Conservation (phyloP, 768 basidiomycete species). For the Auricularia sp. region DNA sequence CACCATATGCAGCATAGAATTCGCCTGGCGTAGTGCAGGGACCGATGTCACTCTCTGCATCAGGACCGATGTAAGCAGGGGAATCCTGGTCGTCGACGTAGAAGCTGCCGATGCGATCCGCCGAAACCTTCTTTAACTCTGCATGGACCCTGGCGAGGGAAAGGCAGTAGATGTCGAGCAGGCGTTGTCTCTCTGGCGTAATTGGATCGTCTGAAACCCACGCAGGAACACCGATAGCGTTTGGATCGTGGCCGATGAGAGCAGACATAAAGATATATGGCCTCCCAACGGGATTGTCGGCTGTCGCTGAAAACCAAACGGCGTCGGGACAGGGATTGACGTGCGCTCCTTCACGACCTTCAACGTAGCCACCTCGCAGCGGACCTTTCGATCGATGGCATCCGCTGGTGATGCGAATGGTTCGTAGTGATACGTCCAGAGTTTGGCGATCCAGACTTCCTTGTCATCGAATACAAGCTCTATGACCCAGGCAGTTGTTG, state of each 20-base stretch:
- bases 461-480: neutral
- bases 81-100: neutral
- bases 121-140: neutral
- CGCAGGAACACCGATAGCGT: neutral
- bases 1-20: neutral
- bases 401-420: neutral
- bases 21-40: neutral
- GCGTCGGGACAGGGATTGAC: slow-evolving; percentile 14
- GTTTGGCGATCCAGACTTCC: neutral
- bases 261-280: neutral
- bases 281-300: neutral
- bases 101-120: neutral
- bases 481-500: neutral
- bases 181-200: neutral
- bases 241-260: neutral
- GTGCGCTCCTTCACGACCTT: slow-evolving; percentile 13
- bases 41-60: neutral
- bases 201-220: neutral
- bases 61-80: neutral
- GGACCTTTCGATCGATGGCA: neutral
- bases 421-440: neutral
- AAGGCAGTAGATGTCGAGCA: neutral
- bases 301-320: neutral
- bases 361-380: slow-evolving; percentile 15
- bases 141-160: neutral